Percentiles rank a stretch among this genome's conserved stretches.
Evolutionary conservation across 2,329 filamentous ascomycete genomes (phyloP).

Genomic region (Hymenoscyphus albidus): DNA sequence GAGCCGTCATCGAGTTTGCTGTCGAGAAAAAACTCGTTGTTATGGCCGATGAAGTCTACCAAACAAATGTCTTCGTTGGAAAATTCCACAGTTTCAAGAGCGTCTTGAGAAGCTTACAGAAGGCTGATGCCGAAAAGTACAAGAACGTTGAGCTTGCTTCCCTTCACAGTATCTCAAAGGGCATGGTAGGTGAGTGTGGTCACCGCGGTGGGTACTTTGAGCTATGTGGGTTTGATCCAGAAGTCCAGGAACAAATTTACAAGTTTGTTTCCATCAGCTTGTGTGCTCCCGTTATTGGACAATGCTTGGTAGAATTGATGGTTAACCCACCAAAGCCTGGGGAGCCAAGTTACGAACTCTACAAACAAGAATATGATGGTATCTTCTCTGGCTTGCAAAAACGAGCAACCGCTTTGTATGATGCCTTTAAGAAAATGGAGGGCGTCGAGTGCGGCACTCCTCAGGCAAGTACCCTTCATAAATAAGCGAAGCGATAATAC

Average conservation of each 20-base stretch:
- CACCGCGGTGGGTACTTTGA: slow-evolving; percentile 98
- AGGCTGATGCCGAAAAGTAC: slow-evolving; percentile 69
- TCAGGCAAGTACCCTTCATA: slow-evolving; percentile 46
- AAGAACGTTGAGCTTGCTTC: slow-evolving; percentile 85
- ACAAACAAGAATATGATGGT: slow-evolving; percentile 76
- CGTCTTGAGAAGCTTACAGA: slow-evolving; percentile 75
- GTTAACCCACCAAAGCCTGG: slow-evolving; percentile 87
- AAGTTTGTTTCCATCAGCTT: slow-evolving; percentile 98
- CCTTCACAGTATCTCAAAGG: slow-evolving; percentile 92
- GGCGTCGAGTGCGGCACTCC: slow-evolving; percentile 87
- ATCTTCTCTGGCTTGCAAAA: slow-evolving; percentile 76
- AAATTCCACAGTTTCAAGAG: slow-evolving; percentile 96
- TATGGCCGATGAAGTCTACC: slow-evolving; percentile 96
- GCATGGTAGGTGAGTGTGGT: slow-evolving; percentile 98
- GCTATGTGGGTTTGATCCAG: slow-evolving; percentile 79
- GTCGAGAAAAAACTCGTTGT: slow-evolving; percentile 81
- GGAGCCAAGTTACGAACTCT: slow-evolving; percentile 78
- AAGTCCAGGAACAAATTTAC: slow-evolving; percentile 92
- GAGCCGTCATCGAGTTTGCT: slow-evolving; percentile 81
- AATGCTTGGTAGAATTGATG: slow-evolving; percentile 97
- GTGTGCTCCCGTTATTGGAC: slow-evolving; percentile 90
- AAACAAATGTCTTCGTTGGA: slow-evolving; percentile 95
- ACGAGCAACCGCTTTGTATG: slow-evolving; percentile 80
- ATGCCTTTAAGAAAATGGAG: slow-evolving; percentile 92
- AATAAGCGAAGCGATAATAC: slow-evolving; percentile 8